Base-by-base conservation (phyloP, 2,329 filamentous ascomycete genomes). In the Fusarium aywerte region DNA sequence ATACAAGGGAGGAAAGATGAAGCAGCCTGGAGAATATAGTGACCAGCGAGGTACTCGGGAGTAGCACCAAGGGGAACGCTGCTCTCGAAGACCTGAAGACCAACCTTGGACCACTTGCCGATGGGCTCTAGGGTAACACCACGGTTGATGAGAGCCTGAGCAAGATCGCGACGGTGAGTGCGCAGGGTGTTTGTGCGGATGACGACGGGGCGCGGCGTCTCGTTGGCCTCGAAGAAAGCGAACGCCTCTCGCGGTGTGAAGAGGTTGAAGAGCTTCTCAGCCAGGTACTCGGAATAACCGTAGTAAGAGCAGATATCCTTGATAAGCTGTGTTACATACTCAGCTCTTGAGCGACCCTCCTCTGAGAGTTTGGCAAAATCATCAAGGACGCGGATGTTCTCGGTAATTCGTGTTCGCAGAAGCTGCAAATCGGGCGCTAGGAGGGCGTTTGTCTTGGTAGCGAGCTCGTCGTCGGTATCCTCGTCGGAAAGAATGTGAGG, bases 211-310 rank as follows among this genome's bases (percentile, higher is more conserved):
- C 96, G 89, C 15, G 93, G 89, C 27, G 92, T 93, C 81, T 99
- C 96, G 88, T 99, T 99, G 73, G 95, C 95, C 81, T 99, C 96
- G 82, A 99, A 98, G 81, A 99, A 99, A 54, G 94, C 94, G 72
- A 98, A 96, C 1, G 96, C 96, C 81, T 99, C 96, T 72, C 91
- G 90, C 1, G 96, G 92, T 2, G 93, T 89, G 81, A 99, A 98
- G 8, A 99, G 88, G 75, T 91, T 90, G 82, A 94, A 93, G 16
- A 99, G 89, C 84, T 98, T 99, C 80, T 97, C 92, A 6, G 94
- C 96, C n/a, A 99, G 86, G 80, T 91, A 98, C 35, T 91, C 88
- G 5, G 92, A 96, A 83, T 99, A 99, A 62, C 95, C 94, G 77
- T 99, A 99, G 84, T 99, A 99, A 56, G 91, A 88, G 81, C 93